Percentiles rank a stretch among this genome's conserved stretches.
These are phyloP conservation scores for Ceratocystis papillata DNA, from an alignment of 2,329 filamentous ascomycete species.

Conservation along the genomic window DNA sequence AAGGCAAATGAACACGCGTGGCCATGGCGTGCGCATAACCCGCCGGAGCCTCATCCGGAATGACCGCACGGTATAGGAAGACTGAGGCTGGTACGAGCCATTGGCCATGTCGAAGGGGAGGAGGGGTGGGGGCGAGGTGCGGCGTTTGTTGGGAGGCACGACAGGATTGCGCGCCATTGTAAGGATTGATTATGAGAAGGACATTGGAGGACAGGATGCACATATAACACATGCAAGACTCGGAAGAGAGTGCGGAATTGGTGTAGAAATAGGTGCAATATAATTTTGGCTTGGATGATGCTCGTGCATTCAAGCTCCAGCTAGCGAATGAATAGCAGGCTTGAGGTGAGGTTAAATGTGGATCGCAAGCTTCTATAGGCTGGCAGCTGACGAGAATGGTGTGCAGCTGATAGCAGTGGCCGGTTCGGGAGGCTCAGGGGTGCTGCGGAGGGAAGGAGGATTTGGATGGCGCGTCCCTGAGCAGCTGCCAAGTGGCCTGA, in stretches of 20 bases:
- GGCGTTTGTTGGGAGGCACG: slow-evolving; percentile 11
- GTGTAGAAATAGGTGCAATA: not conserved
- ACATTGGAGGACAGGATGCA: slow-evolving; percentile 4
- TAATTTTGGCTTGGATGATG: not conserved
- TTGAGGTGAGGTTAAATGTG: slow-evolving; percentile 18
- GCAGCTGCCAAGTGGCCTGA: slow-evolving; percentile 23
- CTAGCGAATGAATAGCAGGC: not conserved
- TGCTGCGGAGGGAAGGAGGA: not conserved
- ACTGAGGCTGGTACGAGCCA: slow-evolving; percentile 18
- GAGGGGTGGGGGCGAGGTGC: slow-evolving; percentile 22
- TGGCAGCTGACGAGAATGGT: not conserved
- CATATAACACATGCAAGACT: not conserved
- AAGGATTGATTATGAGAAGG: not conserved
- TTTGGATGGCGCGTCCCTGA: slow-evolving; percentile 15
- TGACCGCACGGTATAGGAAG: not conserved
- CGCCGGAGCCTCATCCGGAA: slow-evolving; percentile 32
- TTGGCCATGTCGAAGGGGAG: slow-evolving; percentile 20
- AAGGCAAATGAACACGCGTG: slow-evolving; percentile 32
- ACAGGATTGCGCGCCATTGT: slow-evolving; percentile 15
- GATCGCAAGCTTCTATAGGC: not conserved
- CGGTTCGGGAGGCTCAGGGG: not conserved
- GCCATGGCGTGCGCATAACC: slow-evolving; percentile 32
- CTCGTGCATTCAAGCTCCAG: not conserved
- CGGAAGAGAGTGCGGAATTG: not conserved
- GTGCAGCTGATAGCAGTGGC: not conserved